Evolutionary conservation across 176 grass and related monocot species (phyloP).

Genomic region (Neostapfia colusana): DNA sequence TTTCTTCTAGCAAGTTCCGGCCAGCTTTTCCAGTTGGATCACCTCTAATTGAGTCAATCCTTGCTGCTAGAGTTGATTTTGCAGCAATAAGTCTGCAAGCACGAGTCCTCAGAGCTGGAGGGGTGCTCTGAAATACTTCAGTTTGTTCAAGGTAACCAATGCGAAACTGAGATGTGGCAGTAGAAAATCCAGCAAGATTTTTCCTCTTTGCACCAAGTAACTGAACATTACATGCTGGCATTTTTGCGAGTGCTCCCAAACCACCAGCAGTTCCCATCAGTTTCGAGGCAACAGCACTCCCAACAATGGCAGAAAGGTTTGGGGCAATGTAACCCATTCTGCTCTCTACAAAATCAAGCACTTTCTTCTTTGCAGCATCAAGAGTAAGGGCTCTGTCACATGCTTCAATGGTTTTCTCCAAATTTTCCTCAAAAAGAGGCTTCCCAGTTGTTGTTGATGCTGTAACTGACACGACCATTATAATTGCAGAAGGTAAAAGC

Average conservation of each 20-base stretch:
- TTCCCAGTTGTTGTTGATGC: conserved; percentile 89
- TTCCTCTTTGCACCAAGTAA: conserved; percentile 78
- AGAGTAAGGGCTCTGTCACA: conserved; percentile 79
- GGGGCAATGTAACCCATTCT: conserved; percentile 85
- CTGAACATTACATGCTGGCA: conserved; percentile 97
- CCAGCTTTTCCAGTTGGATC: conserved; percentile 89
- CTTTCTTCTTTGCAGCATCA: conserved; percentile 86
- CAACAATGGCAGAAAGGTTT: conserved; percentile 85
- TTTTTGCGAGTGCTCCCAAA: conserved; percentile 75
- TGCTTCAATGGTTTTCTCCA: conserved; percentile 71
- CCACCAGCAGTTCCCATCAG: conserved; percentile 84
- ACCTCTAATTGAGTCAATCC: conserved; percentile 79
- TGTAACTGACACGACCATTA: conserved; percentile 84
- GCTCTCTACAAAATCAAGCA: conserved; percentile 90
- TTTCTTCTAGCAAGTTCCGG: conserved; percentile 69
- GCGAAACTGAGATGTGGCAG: conserved; percentile 66
- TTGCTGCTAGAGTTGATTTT: conserved; percentile 77
- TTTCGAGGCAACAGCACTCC: conserved; percentile 80
- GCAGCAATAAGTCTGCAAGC: conserved; percentile 70
- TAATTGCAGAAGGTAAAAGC: conserved; percentile 86
- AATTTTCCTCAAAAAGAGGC: conserved; percentile 71
- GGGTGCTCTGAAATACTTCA: conserved; percentile 85
- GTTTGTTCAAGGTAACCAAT: conserved; percentile 89
- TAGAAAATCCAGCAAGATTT: conserved; percentile 86
- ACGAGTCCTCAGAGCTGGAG: conserved; percentile 61